Evolutionary conservation across 2,329 filamentous ascomycete genomes (phyloP), one percentile per base, ranked within the genome.

Genomic region (Paecilomyces sp.): DNA sequence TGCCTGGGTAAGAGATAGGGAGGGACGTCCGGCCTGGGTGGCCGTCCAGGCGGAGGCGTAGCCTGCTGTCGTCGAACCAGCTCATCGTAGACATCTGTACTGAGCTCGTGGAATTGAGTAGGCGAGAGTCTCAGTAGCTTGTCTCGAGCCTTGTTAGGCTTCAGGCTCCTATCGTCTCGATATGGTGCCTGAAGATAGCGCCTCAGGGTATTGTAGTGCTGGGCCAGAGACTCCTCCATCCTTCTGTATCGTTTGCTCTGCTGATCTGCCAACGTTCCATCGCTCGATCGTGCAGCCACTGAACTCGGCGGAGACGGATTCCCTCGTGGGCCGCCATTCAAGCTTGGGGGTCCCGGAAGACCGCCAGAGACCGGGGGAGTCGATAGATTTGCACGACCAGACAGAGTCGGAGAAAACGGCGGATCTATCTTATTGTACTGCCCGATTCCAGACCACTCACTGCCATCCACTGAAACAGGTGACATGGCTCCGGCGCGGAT

Each of bases 61-160:
- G 82, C 81, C 65, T 89, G 85, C 75, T 97, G 92, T 64, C 94
- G 86, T 61, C 94, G 88, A 66, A 95, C 82, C 65, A 97, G 81
- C 77, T 99, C 94, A 75, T 99, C 94, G 77, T 90, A 97, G 50
- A 99, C 93, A 77, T 99, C 94, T 60, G 93, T 97, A 76, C 92
- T 97, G 63, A 99, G 83, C 78, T 99, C 94, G 75, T 96, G 91
- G 75, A 99, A 97, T 75, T 99, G 94, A 30, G 96, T 91, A 1
- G 89, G 82, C 0, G 92, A 96, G 57, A 99, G 83, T 61, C 93
- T 87, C 61, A 97, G 82, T 60, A 97, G 83, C 81, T 99, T 99
- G 76, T 97, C 94, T 70, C 92, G 88, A 59, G 94, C 94, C 76
- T 92, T 89, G 76, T 95, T 96, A 30, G 91, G 88, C 57, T 88